phyloP scores from a whole-genome alignment of 2,329 filamentous ascomycete species.

The Xylaria sp. region DNA sequence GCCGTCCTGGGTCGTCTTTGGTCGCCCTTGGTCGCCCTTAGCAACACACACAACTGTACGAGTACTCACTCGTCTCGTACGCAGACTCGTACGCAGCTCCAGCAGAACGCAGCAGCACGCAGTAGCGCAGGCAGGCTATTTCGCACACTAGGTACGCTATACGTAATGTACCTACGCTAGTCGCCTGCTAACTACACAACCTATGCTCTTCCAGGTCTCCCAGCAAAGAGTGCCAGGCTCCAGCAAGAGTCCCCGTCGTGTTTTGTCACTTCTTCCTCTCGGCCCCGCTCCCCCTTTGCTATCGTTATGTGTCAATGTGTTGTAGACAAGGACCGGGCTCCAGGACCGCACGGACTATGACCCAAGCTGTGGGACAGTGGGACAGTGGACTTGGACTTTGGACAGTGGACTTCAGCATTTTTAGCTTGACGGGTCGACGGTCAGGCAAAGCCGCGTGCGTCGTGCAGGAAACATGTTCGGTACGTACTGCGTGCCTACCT shows the following conservation, averaged over 20 bases:
- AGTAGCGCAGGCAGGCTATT: background rate
- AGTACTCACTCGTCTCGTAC: too few species aligned
- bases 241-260: background rate
- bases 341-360: slow-evolving; percentile 9
- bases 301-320: slow-evolving; percentile 9
- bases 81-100: too few species aligned
- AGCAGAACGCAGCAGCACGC: background rate
- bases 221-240: too few species aligned
- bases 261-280: background rate
- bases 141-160: background rate
- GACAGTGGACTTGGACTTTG: too few species aligned
- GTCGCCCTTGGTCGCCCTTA: too few species aligned
- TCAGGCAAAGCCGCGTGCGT: slow-evolving; percentile 19
- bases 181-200: background rate
- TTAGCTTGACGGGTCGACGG: slow-evolving; percentile 15
- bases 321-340: slow-evolving; percentile 18
- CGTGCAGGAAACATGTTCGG: slow-evolving; percentile 18
- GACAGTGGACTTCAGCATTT: background rate
- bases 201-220: too few species aligned
- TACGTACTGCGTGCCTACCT: slow-evolving; percentile 1
- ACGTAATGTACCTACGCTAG: background rate
- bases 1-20: too few species aligned
- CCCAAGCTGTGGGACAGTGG: background rate
- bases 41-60: too few species aligned
- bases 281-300: background rate